Evolutionary conservation across 2,329 filamentous ascomycete species (phyloP).

Genomic region (Fusarium newnesense): DNA sequence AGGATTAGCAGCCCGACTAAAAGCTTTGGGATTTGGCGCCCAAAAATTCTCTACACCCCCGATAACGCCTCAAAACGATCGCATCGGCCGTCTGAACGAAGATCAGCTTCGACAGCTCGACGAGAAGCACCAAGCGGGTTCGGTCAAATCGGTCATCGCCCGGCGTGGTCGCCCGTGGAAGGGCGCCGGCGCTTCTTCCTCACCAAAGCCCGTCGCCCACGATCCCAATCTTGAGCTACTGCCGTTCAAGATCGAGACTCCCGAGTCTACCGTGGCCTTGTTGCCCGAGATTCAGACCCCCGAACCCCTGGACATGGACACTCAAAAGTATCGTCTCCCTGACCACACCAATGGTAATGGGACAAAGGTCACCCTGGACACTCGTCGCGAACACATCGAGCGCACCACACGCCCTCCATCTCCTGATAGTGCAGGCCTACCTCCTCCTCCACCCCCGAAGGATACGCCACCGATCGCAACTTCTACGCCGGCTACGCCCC

Average conservation of each 20-base stretch:
- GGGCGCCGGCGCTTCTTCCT: conserved; percentile 61
- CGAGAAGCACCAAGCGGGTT: conserved; percentile 70
- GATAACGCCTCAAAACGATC: conserved; percentile 50
- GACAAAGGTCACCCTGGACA: conserved; percentile 69
- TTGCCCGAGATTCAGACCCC: conserved; percentile 64
- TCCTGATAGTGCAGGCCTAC: conserved; percentile 50
- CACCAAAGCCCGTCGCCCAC: conserved; percentile 41
- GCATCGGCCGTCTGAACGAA: conserved; percentile 75
- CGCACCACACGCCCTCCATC: conserved; percentile 56
- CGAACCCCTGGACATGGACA: conserved; percentile 71
- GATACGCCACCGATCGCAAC: conserved; percentile 52
- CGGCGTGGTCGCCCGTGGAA: conserved; percentile 79
- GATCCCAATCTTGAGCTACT: conserved; percentile 37
- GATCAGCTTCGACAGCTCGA: conserved; percentile 77
- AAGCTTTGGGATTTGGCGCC: conserved; percentile 70
- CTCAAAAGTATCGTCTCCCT: conserved; percentile 78
- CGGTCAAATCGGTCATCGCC: conserved; percentile 62
- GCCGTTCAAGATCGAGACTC: conserved; percentile 45
- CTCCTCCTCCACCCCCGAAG: conserved; percentile 53
- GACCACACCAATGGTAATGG: conserved; percentile 76
- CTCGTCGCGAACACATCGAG: conserved; percentile 67
- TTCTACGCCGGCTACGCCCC: conserved; percentile 43
- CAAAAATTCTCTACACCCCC: conserved; percentile 50
- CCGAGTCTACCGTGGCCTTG: conserved; percentile 44
- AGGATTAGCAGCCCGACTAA: conserved; percentile 71